Evolutionary conservation across 805 yeast species (phyloP).

Genomic region (Saturnispora quitensis): DNA sequence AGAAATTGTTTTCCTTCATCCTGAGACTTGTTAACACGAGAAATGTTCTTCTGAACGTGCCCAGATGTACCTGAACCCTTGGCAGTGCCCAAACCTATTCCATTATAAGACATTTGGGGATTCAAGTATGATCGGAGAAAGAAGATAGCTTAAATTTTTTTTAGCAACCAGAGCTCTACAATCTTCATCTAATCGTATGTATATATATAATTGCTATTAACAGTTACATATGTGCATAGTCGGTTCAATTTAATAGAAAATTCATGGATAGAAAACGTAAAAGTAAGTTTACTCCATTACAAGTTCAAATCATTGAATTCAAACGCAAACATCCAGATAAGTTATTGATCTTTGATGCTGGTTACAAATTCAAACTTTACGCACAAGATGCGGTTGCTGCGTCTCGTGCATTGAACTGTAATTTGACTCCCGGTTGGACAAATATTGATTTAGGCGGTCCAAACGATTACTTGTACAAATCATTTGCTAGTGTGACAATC

Average conservation of each 20-base stretch:
- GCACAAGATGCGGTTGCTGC: slow-evolving; percentile 77
- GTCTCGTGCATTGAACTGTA: slow-evolving; percentile 55
- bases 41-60: slow-evolving; percentile 39
- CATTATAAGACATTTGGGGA: slow-evolving; percentile 42
- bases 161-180: neutral
- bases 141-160: neutral
- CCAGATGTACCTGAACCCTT: slow-evolving; percentile 62
- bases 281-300: slow-evolving; percentile 60
- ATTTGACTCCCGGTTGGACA: slow-evolving; percentile 63
- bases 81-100: slow-evolving; percentile 47
- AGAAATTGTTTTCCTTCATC: slow-evolving; percentile 30
- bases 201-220: neutral
- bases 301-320: slow-evolving; percentile 62
- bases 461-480: slow-evolving; percentile 39
- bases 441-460: slow-evolving; percentile 36
- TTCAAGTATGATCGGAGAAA: neutral
- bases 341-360: slow-evolving; percentile 75
- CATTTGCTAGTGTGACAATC: slow-evolving; percentile 76
- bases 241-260: neutral
- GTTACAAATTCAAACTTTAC: slow-evolving; percentile 82
- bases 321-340: slow-evolving; percentile 56
- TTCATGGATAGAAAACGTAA: slow-evolving; percentile 1
- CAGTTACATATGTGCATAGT: neutral
- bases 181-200: neutral
- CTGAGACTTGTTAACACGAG: slow-evolving; percentile 20